A percentile compares a stretch with the other conserved stretches of the same genome.
Conservation (phyloP, 2,329 filamentous ascomycete species). For the Nemania sp. region DNA sequence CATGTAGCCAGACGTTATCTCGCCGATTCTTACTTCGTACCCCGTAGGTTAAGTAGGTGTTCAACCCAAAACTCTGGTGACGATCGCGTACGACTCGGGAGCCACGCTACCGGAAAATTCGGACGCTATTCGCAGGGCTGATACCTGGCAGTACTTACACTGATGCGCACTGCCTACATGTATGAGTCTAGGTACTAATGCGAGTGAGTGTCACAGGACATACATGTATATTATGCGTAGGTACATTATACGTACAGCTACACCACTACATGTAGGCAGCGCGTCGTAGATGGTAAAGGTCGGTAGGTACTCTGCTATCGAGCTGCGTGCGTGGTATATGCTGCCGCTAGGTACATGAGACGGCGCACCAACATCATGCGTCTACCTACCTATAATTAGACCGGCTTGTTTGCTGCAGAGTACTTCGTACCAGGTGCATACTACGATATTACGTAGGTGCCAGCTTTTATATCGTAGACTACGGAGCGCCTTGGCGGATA, state of each 20-base stretch:
- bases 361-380: not conserved
- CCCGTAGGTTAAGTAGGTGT: too few relatives aligned
- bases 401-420: not conserved
- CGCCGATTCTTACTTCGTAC: too few relatives aligned
- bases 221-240: too few relatives aligned
- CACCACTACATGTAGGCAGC: too few relatives aligned
- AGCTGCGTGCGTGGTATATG: too few relatives aligned
- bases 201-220: not conserved
- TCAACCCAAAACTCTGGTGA: not conserved
- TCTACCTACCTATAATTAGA: constrained; percentile 5
- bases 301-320: too few relatives aligned
- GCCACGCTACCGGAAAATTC: constrained; percentile 20
- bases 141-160: not conserved
- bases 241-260: too few relatives aligned
- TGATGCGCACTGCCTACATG: not conserved
- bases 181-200: too few relatives aligned
- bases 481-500: not conserved
- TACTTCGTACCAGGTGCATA: too few relatives aligned
- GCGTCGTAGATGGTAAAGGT: too few relatives aligned
- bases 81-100: constrained; percentile 17
- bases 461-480: not conserved
- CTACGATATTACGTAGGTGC: not conserved
- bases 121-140: constrained; percentile 15
- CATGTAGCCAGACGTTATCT: too few relatives aligned
- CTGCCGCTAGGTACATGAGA: not conserved